Evolutionary conservation across 192 early-diverging fungal genomes (phyloP).

Genomic region (Phycomyces blakesleeanus): DNA sequence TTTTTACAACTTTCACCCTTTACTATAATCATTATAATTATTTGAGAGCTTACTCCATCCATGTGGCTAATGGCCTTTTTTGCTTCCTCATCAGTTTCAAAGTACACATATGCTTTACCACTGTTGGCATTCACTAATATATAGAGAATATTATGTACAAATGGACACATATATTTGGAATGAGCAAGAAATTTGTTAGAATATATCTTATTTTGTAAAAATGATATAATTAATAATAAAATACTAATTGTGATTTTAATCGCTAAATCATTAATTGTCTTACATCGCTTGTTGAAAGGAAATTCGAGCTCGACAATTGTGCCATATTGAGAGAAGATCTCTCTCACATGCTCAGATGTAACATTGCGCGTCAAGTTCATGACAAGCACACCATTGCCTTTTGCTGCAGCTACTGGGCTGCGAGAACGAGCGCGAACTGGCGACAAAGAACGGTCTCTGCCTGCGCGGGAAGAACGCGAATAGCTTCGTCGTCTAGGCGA

Average conservation of each 20-base stretch:
- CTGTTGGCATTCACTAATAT: constrained; percentile 33
- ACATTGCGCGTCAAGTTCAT: constrained; percentile 44
- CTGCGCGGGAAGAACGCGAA: constrained; percentile 7
- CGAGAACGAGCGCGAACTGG: constrained; percentile 23
- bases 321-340: constrained; percentile 41
- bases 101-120: constrained; percentile 42
- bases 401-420: constrained; percentile 4
- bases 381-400: constrained; percentile 15
- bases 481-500: constrained; percentile 14
- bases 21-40: not conserved
- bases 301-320: constrained; percentile 28
- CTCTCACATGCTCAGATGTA: constrained; percentile 35
- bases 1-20: no score
- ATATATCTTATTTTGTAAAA: no score
- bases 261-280: constrained; percentile 6
- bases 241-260: not conserved
- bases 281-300: constrained; percentile 39
- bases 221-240: constrained; percentile 4
- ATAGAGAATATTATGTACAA: no score
- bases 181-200: no score
- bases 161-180: no score
- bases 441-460: not conserved
- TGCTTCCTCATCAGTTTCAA: constrained; percentile 33
- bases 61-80: constrained; percentile 44
- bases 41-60: constrained; percentile 35